Evolutionary conservation across 2,329 filamentous ascomycete genomes (phyloP).

Genomic region (Curvularia sp.): DNA sequence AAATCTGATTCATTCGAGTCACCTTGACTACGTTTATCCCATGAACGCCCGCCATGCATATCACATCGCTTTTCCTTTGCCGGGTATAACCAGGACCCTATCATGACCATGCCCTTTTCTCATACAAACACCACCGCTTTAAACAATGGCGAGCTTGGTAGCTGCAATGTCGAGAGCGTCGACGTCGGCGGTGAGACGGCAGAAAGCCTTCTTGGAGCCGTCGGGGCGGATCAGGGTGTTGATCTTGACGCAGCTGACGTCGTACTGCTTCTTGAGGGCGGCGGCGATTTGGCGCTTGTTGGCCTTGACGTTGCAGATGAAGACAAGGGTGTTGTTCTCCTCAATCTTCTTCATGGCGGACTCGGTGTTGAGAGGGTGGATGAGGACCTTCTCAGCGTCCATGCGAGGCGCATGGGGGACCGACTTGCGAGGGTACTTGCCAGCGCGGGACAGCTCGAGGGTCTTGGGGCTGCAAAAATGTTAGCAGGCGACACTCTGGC

Average conservation of each 20-base stretch:
- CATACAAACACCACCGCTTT: constrained; percentile 55
- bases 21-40: constrained; percentile 47
- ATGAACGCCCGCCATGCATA: constrained; percentile 50
- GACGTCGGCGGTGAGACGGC: constrained; percentile 92
- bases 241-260: constrained; percentile 98
- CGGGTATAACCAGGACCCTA: constrained; percentile 45
- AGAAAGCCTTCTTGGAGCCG: constrained; percentile 98
- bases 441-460: constrained; percentile 83
- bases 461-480: constrained; percentile 74
- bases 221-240: constrained; percentile 99
- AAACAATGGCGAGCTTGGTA: constrained; percentile 98
- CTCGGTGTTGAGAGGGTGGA: constrained; percentile 99
- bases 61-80: constrained; percentile 43
- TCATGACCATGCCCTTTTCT: constrained; percentile 35
- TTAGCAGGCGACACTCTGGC: constrained; percentile 9
- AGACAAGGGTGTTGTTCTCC: constrained; percentile 99
- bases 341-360: constrained; percentile 99
- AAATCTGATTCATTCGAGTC: constrained; percentile 49
- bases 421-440: constrained; percentile 97
- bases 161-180: constrained; percentile 99
- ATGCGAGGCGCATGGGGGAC: constrained; percentile 88
- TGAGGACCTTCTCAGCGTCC: constrained; percentile 96
- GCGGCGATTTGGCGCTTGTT: constrained; percentile 99
- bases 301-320: constrained; percentile 88
- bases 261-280: constrained; percentile 98